Conservation (phyloP, 257 asterid genomes). For the Nicotiana noctiflora region DNA sequence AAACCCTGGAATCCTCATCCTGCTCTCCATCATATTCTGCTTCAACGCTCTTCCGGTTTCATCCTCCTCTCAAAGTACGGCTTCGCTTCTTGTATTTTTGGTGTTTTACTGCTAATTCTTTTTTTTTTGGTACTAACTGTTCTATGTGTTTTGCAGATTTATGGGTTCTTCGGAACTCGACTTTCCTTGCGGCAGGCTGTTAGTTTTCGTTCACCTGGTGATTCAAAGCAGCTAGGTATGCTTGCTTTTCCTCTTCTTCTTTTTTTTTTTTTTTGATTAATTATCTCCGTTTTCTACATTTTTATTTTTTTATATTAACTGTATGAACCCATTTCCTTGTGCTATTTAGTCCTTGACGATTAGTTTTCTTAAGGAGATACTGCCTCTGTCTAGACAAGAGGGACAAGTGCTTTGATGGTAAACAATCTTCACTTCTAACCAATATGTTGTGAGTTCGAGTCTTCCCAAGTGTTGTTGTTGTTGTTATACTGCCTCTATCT, state of each 20-base stretch:
- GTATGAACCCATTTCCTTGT: too few relatives aligned
- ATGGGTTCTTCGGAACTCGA: conserved; percentile 23
- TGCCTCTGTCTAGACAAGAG: too few relatives aligned
- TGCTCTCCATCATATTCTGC: conserved; percentile 10
- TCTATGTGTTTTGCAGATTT: conserved; percentile 17
- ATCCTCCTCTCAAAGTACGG: conserved; percentile 10
- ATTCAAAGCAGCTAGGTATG: background rate
- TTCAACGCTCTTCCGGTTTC: background rate
- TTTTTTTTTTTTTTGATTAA: too few relatives aligned
- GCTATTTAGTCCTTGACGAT: too few relatives aligned
- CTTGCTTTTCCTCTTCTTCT: background rate
- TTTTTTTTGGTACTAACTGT: background rate
- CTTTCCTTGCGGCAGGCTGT: conserved; percentile 19
- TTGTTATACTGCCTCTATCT: too few relatives aligned
- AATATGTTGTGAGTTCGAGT: too few relatives aligned
- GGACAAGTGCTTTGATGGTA: too few relatives aligned
- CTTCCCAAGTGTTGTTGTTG: too few relatives aligned
- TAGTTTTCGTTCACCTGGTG: background rate
- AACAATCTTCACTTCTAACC: too few relatives aligned
- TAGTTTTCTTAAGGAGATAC: background rate
- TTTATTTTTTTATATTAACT: background rate
- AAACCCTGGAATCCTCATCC: background rate
- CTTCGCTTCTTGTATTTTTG: background rate
- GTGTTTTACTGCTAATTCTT: background rate
- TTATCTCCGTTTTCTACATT: too few relatives aligned